These are phyloP conservation scores for Apiosordaria backusii DNA, from an alignment of 495 filamentous ascomycete species.

Conservation along the genomic window DNA sequence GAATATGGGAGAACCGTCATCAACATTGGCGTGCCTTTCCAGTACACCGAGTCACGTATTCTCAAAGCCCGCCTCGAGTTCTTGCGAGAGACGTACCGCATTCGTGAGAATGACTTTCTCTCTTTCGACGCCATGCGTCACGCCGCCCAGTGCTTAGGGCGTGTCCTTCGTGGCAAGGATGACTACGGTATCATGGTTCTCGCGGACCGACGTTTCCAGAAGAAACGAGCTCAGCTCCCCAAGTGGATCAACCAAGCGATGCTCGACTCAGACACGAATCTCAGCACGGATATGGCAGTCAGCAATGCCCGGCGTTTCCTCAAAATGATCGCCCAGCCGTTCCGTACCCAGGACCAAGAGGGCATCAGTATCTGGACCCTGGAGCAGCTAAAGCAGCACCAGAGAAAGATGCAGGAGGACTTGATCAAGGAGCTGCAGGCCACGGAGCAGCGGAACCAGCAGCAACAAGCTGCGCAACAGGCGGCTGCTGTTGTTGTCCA, in stretches of 20 bases:
- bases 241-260: conserved; percentile 96
- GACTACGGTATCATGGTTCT: conserved; percentile 99
- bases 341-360: conserved; percentile 76
- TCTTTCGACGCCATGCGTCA: conserved; percentile 99
- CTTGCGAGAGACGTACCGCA: conserved; percentile 92
- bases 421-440: conserved; percentile 41
- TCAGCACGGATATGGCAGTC: conserved; percentile 95
- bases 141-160: conserved; percentile 93
- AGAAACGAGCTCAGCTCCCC: conserved; percentile 84
- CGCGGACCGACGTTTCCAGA: conserved; percentile 85
- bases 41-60: conserved; percentile 97
- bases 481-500: conserved; percentile 14
- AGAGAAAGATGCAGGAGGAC: conserved; percentile 71
- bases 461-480: conserved; percentile 12
- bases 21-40: conserved; percentile 96
- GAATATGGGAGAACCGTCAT: conserved; percentile 96
- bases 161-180: conserved; percentile 93
- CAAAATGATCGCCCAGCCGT: conserved; percentile 85
- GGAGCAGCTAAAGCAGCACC: conserved; percentile 69
- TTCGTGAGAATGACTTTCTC: conserved; percentile 94
- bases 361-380: conserved; percentile 90
- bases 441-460: conserved; percentile 16
- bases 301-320: conserved; percentile 84
- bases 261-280: conserved; percentile 74
- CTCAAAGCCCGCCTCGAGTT: conserved; percentile 96